Conservation (phyloP, 805 yeast genomes). For the Candida sithepensis region DNA sequence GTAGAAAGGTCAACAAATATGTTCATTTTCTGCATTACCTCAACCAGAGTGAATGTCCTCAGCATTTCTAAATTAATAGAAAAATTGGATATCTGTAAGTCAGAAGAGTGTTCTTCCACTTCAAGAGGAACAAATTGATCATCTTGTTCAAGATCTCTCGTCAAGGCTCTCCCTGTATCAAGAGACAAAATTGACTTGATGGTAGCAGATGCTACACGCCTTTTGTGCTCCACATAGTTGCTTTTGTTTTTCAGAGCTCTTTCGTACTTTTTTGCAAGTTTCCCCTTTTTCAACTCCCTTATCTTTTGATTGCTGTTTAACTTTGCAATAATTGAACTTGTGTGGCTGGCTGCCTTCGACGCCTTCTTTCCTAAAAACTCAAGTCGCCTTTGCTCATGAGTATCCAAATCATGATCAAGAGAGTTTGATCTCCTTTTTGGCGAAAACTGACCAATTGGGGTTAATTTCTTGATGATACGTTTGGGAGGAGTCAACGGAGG, state of each 20-base stretch:
- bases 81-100: neutral
- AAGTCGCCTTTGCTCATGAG: constrained; percentile 15
- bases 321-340: constrained; percentile 7
- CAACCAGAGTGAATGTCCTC: constrained; percentile 4
- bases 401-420: constrained; percentile 14
- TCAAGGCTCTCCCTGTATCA: neutral
- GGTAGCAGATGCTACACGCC: constrained; percentile 15
- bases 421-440: constrained; percentile 15
- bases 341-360: constrained; percentile 7
- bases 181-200: constrained; percentile 13
- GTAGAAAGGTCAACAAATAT: constrained; percentile 11
- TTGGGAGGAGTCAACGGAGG: constrained; percentile 25
- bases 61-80: constrained; percentile 3
- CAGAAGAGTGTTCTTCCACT: no score
- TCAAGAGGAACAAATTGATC: neutral
- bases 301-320: constrained; percentile 5
- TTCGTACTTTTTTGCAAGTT: constrained; percentile 12
- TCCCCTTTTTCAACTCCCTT: constrained; percentile 6
- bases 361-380: constrained; percentile 12
- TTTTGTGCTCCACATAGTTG: constrained; percentile 15
- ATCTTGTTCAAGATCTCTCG: neutral
- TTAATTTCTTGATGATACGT: constrained; percentile 18
- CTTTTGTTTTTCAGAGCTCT: constrained; percentile 16
- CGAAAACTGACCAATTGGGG: constrained; percentile 22
- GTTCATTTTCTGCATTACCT: constrained; percentile 9